Base-by-base conservation (phyloP, 108 stramenopile species). In the Fistulifera pelliculosa region DNA sequence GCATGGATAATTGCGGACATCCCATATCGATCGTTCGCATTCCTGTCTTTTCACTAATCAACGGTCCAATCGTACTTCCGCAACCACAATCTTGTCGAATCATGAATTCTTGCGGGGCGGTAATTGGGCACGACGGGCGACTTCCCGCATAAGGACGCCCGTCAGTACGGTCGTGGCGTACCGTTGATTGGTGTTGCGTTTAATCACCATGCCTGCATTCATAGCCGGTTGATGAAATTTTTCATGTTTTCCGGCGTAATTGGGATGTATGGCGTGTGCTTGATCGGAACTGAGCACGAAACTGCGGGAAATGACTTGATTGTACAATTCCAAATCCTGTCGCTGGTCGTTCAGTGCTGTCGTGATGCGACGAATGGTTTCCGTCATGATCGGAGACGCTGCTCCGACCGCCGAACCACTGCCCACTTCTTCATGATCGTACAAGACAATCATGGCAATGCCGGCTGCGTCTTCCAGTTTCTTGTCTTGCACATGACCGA, bases 361-460 rank as follows among this genome's bases (percentile, higher is more conserved):
- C 13, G 76, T 68, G 16, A 96, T 87, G 1, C 86, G 69, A 16
- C 69, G 56, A 10, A 96, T 74, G 10, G 91, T 73, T 41, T 94
- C 91, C 19, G 56, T 68, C 39, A 93, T 62, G 38, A 96, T 81
- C 10, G 93, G 82, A 22, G 80, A 79, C 40, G 91, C 95, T 7
- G 95, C 95, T 14, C 95, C 93, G 14, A 78, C 58, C 54, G 85
- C 77, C 43, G 68, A 73, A 22, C 54, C 60, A 40, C 74, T 76
- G 19, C 98, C 96, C 21, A 97, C 83, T 64, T 99, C 98, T 73
- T 99, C 98, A 59, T 99, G 94, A 71, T 99, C 98, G 62, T 98
- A 99, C 51, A 97, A 75, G 7, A 87, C 90, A 41, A 93, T 73
- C 65, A 96, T 71, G 27, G 79, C 71, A 25, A 96, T 76, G 48